Conservation (phyloP, 2,329 filamentous ascomycete species). For the Alternaria postmessia region DNA sequence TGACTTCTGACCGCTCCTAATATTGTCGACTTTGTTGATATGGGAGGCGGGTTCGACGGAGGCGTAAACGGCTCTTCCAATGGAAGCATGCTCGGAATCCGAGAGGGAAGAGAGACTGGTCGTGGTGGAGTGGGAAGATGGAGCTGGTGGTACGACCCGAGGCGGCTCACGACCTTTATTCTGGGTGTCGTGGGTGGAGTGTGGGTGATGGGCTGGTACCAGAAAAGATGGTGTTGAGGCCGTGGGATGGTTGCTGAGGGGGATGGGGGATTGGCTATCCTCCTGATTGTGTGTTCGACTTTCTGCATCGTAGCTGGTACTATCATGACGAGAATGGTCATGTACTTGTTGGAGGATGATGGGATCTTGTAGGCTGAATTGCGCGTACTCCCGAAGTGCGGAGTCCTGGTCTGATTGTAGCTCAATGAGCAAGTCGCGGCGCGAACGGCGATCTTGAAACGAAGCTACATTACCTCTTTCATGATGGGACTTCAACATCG, state of each 20-base stretch:
- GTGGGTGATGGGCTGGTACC: not conserved
- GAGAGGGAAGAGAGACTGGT: not conserved
- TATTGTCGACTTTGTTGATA: not conserved
- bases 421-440: conserved; percentile 5
- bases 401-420: conserved; percentile 9
- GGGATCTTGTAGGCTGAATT: not conserved
- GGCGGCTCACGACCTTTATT: not conserved
- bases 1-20: not conserved
- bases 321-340: not conserved
- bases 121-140: not conserved
- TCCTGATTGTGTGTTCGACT: not conserved
- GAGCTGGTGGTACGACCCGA: not conserved
- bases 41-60: not conserved
- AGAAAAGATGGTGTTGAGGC: not conserved
- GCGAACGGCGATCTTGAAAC: not conserved
- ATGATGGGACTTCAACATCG: not conserved
- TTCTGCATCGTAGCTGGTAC: not conserved
- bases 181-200: not conserved
- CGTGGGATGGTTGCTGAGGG: not conserved
- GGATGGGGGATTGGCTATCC: not conserved
- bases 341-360: not conserved
- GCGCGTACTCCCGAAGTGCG: conserved; percentile 7
- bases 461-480: not conserved
- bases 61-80: not conserved
- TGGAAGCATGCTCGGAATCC: not conserved